Evolutionary conservation across 2,329 filamentous ascomycete species (phyloP).

Genomic region (Nakataea oryzae): DNA sequence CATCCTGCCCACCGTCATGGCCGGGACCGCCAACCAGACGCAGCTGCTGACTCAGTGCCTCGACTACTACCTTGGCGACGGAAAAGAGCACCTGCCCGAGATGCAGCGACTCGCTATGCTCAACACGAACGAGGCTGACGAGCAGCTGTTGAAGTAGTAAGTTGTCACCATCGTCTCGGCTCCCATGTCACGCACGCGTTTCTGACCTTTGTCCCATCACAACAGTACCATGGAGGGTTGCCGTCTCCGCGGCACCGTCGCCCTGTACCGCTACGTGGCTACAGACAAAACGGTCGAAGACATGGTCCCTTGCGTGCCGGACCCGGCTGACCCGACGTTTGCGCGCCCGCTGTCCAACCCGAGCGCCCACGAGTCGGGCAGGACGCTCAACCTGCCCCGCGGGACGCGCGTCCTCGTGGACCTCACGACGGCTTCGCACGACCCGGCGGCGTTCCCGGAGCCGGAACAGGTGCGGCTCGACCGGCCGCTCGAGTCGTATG

Average conservation of each 20-base stretch:
- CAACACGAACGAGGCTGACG: slow-evolving; percentile 38
- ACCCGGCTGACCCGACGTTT: slow-evolving; percentile 10
- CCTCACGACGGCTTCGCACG: slow-evolving; percentile 36
- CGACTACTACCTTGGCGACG: slow-evolving; percentile 47
- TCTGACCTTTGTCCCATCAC: not conserved
- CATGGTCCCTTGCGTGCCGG: slow-evolving; percentile 11
- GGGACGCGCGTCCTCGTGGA: slow-evolving; percentile 34
- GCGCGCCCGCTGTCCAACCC: slow-evolving; percentile 10
- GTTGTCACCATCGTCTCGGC: slow-evolving; percentile 1
- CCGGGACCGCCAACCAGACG: slow-evolving; percentile 48
- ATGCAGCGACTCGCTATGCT: slow-evolving; percentile 40
- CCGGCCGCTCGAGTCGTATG: slow-evolving; percentile 37
- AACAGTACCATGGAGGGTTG: slow-evolving; percentile 43
- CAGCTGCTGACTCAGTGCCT: slow-evolving; percentile 46
- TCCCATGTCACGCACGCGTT: not conserved
- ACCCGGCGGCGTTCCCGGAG: slow-evolving; percentile 36
- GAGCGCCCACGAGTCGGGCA: slow-evolving; percentile 14
- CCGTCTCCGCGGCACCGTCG: slow-evolving; percentile 41
- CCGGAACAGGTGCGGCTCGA: slow-evolving; percentile 38
- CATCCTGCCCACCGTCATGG: slow-evolving; percentile 44
- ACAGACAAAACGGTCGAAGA: slow-evolving; percentile 16
- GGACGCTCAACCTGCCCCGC: slow-evolving; percentile 6
- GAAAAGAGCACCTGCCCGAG: slow-evolving; percentile 35
- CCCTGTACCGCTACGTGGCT: slow-evolving; percentile 34
- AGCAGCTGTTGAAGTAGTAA: slow-evolving; percentile 25